Evolutionary conservation across 75 land plant species (phyloP).

Genomic region (Pinus albicaulis): DNA sequence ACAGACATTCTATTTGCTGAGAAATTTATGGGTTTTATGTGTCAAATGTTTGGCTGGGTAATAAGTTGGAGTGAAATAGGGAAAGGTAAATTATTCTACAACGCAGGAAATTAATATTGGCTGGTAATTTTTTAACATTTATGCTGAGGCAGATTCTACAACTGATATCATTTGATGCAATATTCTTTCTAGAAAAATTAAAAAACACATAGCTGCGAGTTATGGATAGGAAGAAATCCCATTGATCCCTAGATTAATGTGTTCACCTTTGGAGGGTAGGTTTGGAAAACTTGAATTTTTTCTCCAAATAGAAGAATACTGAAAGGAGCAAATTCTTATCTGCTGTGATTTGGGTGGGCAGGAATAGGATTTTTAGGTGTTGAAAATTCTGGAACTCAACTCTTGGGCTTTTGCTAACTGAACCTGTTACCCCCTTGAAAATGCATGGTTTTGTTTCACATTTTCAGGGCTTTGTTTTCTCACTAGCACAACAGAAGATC

Average conservation of each 20-base stretch:
- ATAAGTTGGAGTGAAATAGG: too few relatives aligned
- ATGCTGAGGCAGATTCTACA: too few relatives aligned
- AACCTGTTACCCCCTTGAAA: too few relatives aligned
- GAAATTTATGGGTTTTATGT: neutral
- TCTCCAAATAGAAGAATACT: neutral
- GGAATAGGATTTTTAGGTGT: neutral
- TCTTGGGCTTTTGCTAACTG: neutral
- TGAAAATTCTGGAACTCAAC: neutral
- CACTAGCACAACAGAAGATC: too few relatives aligned
- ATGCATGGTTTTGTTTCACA: too few relatives aligned
- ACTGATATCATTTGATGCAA: too few relatives aligned
- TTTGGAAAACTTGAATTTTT: neutral
- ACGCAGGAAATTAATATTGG: too few relatives aligned
- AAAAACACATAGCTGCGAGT: too few relatives aligned
- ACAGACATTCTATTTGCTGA: neutral
- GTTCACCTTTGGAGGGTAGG: neutral
- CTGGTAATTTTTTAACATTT: too few relatives aligned
- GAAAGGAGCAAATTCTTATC: neutral
- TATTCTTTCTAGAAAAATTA: too few relatives aligned
- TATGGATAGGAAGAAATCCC: neutral
- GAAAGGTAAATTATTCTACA: too few relatives aligned
- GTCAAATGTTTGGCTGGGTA: neutral
- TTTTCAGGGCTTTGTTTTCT: too few relatives aligned
- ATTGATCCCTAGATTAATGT: neutral
- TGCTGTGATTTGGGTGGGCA: neutral